Conservation (phyloP, 208 protist genomes). For the Wallacemonas sp. region DNA sequence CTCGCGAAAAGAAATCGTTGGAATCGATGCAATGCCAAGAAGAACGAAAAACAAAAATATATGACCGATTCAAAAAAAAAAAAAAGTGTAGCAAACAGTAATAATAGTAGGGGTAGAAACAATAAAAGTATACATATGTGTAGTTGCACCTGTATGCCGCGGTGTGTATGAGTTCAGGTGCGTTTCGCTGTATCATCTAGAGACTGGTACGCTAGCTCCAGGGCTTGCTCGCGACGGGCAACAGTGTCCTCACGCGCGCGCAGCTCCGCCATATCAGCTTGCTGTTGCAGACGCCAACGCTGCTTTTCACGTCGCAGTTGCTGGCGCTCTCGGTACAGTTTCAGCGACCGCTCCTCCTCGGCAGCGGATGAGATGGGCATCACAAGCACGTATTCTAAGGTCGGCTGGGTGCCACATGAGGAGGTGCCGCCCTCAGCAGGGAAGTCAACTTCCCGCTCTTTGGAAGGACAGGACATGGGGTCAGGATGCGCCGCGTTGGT, state of each 20-base stretch:
- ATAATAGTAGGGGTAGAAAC: no score
- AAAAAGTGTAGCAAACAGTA: no score
- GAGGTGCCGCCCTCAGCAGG: neutral
- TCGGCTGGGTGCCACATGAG: neutral
- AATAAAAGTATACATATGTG: no score
- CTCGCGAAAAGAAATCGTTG: no score
- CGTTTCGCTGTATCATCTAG: no score
- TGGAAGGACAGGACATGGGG: neutral
- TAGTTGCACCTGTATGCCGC: no score
- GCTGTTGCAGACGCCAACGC: conserved; percentile 25
- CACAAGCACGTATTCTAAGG: neutral
- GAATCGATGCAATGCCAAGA: no score
- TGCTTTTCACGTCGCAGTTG: conserved; percentile 25
- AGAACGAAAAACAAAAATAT: no score
- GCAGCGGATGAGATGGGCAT: neutral
- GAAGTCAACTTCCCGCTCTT: neutral
- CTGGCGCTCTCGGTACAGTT: conserved; percentile 4
- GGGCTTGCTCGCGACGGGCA: conserved; percentile 24
- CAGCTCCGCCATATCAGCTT: conserved; percentile 28
- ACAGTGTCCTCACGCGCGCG: conserved; percentile 21
- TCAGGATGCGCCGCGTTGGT: neutral
- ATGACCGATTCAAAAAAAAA: no score
- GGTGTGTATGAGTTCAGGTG: no score
- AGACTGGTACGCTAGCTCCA: conserved; percentile 17
- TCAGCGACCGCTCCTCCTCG: neutral